phyloP scores from a whole-genome alignment of 2,329 filamentous ascomycete species.

The Monilinia aucupariae region DNA sequence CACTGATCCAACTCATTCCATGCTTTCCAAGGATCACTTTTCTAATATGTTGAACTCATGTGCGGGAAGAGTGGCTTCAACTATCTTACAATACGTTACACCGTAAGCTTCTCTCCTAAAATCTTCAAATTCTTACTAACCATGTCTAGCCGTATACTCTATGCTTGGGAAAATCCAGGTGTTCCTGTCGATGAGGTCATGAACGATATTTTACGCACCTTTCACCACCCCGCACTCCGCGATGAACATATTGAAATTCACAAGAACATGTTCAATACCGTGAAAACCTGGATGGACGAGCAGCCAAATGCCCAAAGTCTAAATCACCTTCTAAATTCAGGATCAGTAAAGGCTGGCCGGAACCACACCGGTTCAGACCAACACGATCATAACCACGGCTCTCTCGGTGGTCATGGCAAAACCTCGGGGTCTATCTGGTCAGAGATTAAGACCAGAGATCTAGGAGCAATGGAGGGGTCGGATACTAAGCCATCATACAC shows the following conservation, averaged over 20 bases:
- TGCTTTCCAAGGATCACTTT: constrained; percentile 81
- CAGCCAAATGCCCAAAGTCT: constrained; percentile 62
- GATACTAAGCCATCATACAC: constrained; percentile 38
- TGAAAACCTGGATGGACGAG: constrained; percentile 73
- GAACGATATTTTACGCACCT: constrained; percentile 72
- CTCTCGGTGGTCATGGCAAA: constrained; percentile 46
- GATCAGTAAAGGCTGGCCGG: constrained; percentile 74
- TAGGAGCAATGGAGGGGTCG: constrained; percentile 49
- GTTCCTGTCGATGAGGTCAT: constrained; percentile 79
- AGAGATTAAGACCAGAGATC: constrained; percentile 54
- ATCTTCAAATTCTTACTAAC: not conserved
- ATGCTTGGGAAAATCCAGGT: constrained; percentile 85
- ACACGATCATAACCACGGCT: constrained; percentile 32
- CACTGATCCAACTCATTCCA: constrained; percentile 75
- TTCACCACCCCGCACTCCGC: constrained; percentile 85
- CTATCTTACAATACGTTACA: constrained; percentile 78
- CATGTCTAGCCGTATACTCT: constrained; percentile 63
- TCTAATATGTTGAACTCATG: constrained; percentile 73
- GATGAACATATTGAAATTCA: constrained; percentile 75
- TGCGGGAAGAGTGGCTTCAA: constrained; percentile 66
- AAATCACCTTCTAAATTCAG: constrained; percentile 70
- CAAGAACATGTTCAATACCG: constrained; percentile 79
- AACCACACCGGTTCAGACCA: constrained; percentile 59
- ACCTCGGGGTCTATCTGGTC: constrained; percentile 56
- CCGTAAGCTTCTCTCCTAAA: constrained; percentile 53